Base-by-base conservation (phyloP, 2,329 filamentous ascomycete genomes). In the Leptodontidium sp. region DNA sequence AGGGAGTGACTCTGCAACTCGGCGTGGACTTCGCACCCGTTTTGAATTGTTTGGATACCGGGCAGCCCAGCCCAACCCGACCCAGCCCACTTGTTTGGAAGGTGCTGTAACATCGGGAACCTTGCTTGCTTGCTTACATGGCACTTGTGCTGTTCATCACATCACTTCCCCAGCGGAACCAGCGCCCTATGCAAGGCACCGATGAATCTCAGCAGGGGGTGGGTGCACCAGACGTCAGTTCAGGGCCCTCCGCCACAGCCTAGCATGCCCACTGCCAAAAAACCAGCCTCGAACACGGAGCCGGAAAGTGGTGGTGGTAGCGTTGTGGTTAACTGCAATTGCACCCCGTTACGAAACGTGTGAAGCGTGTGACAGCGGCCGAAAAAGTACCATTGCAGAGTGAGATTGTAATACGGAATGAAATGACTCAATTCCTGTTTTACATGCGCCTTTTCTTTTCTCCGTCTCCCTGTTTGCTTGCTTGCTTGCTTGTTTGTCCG, bases 371-470 rank as follows among this genome's bases (percentile, higher is more conserved):
- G 26, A 62, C 24, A 24, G 45, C 43, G 59, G 43, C 59, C 35
- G 59, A 47, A 14, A 35, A n/a, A 11, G 12, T 29, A 11, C 35
- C n/a, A 4, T 26, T 64, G 49, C 32, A 47, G 35, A 59, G 43
- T 49, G 45, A 59, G 32, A 47, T 61, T 47, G 64, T 61, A 40
- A 53, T 61, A 58, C 35, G 35, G 26, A 45, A 57, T 57, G 61
- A 65, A 53, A 61, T 66, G 64, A 66, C 55, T 62, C 59, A 35
- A 62, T 35, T 35, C n/a, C 12, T 53, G 57, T 35, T 66, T 61
- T 61, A 45, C 53, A 55, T 55, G n/a, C n/a, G n/a, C n/a, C n/a
- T n/a, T n/a, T n/a, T n/a, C n/a, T n/a, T n/a, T n/a, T n/a, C n/a
- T n/a, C n/a, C n/a, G n/a, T n/a, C n/a, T n/a, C n/a, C n/a, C n/a